Conservation (phyloP, 1,139 yeast genomes). For the Hansenula lynferdii region DNA sequence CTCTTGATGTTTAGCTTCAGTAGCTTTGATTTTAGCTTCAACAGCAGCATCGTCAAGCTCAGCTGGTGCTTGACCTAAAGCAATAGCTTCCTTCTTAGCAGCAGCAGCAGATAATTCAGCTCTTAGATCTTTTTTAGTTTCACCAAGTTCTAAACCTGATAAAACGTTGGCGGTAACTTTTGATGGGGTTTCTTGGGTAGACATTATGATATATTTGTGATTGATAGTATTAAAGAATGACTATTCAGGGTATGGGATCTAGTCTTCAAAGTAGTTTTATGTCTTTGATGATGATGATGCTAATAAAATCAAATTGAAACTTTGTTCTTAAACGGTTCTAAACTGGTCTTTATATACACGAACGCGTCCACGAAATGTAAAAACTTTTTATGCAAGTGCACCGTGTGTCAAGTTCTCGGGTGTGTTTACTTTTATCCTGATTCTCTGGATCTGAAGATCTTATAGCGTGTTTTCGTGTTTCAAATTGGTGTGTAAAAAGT, state of each 20-base stretch:
- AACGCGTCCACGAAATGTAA: not conserved
- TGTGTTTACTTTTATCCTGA: slow-evolving; percentile 1
- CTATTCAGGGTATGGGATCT: not conserved
- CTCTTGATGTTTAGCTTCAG: slow-evolving; percentile 35
- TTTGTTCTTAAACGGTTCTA: no score
- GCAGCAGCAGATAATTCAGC: slow-evolving; percentile 22
- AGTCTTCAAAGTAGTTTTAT: not conserved
- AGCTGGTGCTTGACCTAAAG: slow-evolving; percentile 3
- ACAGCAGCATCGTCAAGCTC: slow-evolving; percentile 5
- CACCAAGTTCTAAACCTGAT: slow-evolving; percentile 18
- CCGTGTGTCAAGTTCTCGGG: slow-evolving; percentile 1
- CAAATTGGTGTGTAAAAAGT: no score
- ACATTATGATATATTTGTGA: slow-evolving; percentile 13
- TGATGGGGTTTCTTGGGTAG: slow-evolving; percentile 24
- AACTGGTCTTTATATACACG: not conserved
- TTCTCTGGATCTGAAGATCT: not conserved
- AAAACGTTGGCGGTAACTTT: slow-evolving; percentile 22
- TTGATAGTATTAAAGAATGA: not conserved
- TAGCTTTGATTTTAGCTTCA: not conserved
- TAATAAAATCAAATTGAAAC: no score
- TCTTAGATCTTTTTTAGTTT: slow-evolving; percentile 20
- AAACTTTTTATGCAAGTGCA: no score
- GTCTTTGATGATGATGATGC: not conserved
- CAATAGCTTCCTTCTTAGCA: slow-evolving; percentile 18
- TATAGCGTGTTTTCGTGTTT: slow-evolving; percentile 1